Base-by-base conservation (phyloP, 805 yeast species). In the Candida gorgasii region DNA sequence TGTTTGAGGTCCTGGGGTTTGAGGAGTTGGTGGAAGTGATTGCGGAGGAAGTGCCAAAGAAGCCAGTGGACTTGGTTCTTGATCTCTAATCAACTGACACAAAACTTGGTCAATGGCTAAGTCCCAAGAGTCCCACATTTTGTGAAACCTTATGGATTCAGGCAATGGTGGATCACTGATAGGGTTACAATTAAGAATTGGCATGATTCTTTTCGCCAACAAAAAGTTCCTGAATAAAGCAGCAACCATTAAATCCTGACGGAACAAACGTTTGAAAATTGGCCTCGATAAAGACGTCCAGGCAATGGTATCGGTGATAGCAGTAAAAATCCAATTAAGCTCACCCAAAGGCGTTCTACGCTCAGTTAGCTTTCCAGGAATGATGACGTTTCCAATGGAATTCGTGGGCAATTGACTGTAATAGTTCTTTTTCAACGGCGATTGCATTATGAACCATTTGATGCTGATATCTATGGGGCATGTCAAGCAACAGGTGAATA, bases 111-210 rank as follows among this genome's bases (percentile, higher is more conserved):
- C 98, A 30, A 93, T 84, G 0, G 99, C 97, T 48, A 93, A 71
- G 58, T 93, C 98, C 98, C 99, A 93, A 0, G 97, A 84, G 45
- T 89, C 93, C 99, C 99, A 93, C 87, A 93, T 83, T 4, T 95
- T 81, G 58, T 93, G 97, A 47, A 79, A 77, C 36, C 86, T 80
- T 5, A 83, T 78, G 11, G 80, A 69, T 42, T 89, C 93, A 0
- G 99, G 98, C 28, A 93, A 67, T 8, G 86, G 89, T 1, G 99
- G 99, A 49, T 89, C 95, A 13, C 96, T 88, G 2, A 90, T 81
- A 1, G 99, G 98, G 57, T 89, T 95, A 59, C 97, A 90, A 46
- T 90, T 89, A 51, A 86, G 82, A 53, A 85, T 82, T 2, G 96
- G 89, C 97, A 93, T 89, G 31, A 93, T 85, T 50, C 97, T 77